Conservation (phyloP, 176 grass and related monocot species). For the Oropetium thomaeum region DNA sequence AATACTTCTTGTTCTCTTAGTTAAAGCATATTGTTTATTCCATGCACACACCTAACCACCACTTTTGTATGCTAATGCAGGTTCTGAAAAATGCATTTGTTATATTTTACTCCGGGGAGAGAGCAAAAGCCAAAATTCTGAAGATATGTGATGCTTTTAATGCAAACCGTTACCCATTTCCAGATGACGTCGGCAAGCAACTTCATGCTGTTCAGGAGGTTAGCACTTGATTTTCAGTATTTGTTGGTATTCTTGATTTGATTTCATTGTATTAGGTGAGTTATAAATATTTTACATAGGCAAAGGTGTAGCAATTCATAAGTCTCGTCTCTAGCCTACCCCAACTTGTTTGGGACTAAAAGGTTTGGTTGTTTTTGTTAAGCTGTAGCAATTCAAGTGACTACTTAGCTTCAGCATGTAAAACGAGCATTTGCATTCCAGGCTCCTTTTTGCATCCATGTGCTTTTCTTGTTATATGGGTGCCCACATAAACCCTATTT, state of each 20-base stretch:
- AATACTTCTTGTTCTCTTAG: not conserved
- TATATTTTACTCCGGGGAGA: slow-evolving; percentile 95
- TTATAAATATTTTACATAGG: not conserved
- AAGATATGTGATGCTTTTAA: slow-evolving; percentile 98
- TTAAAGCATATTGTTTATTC: slow-evolving; percentile 14
- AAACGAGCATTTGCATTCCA: not conserved
- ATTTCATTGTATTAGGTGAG: not conserved
- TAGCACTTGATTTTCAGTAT: slow-evolving; percentile 15
- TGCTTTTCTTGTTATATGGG: slow-evolving; percentile 25
- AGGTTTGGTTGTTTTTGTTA: no score
- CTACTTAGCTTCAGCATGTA: slow-evolving; percentile 7
- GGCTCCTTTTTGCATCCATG: not conserved
- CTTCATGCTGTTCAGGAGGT: slow-evolving; percentile 78
- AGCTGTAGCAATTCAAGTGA: not conserved
- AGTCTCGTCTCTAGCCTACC: no score
- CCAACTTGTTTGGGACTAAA: no score
- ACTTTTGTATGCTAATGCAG: slow-evolving; percentile 39
- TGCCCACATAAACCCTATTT: not conserved
- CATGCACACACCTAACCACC: not conserved
- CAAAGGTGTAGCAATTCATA: slow-evolving; percentile 3
- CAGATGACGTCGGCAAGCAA: slow-evolving; percentile 73
- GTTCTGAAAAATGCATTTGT: slow-evolving; percentile 84
- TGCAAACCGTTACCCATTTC: slow-evolving; percentile 93
- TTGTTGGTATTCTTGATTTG: slow-evolving; percentile 20
- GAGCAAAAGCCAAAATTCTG: slow-evolving; percentile 76